A percentile compares a stretch with the other conserved stretches of the same genome.
Conservation (phyloP, 2,329 filamentous ascomycete genomes). For the Pezicula neosporulosa region DNA sequence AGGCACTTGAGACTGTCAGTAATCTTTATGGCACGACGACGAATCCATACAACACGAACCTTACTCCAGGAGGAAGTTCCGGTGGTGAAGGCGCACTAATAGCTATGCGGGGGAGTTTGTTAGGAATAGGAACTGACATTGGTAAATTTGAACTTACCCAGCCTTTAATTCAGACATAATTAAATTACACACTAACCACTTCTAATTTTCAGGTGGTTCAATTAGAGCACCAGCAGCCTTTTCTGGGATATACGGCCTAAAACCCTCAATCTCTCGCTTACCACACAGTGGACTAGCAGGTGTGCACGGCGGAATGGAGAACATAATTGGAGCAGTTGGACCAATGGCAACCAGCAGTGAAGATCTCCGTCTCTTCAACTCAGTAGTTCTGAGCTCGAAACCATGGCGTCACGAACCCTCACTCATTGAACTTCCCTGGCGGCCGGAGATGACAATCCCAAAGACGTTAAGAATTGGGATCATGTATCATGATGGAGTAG, state of each 20-base stretch:
- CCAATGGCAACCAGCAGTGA: slow-evolving; percentile 40
- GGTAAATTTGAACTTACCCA: background rate
- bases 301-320: slow-evolving; percentile 51
- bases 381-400: slow-evolving; percentile 44
- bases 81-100: slow-evolving; percentile 61
- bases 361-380: slow-evolving; percentile 47
- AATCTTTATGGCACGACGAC: slow-evolving; percentile 47
- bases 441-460: slow-evolving; percentile 18
- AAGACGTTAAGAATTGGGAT: slow-evolving; percentile 29
- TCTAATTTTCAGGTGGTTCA: slow-evolving; percentile 15
- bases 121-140: slow-evolving; percentile 39
- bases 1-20: slow-evolving; percentile 37
- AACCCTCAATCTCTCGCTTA: slow-evolving; percentile 24
- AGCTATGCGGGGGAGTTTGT: slow-evolving; percentile 43
- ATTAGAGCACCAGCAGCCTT: slow-evolving; percentile 28
- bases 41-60: slow-evolving; percentile 53
- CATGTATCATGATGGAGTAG: slow-evolving; percentile 3
- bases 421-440: slow-evolving; percentile 61
- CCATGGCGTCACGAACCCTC: slow-evolving; percentile 64
- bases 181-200: too few species aligned
- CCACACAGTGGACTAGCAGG: slow-evolving; percentile 36
- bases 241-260: slow-evolving; percentile 28
- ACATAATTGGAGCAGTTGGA: slow-evolving; percentile 41
- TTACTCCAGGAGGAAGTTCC: slow-evolving; percentile 58
- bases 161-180: too few species aligned